Base-by-base conservation (phyloP, 2,329 filamentous ascomycete species). In the Nemania sp. region DNA sequence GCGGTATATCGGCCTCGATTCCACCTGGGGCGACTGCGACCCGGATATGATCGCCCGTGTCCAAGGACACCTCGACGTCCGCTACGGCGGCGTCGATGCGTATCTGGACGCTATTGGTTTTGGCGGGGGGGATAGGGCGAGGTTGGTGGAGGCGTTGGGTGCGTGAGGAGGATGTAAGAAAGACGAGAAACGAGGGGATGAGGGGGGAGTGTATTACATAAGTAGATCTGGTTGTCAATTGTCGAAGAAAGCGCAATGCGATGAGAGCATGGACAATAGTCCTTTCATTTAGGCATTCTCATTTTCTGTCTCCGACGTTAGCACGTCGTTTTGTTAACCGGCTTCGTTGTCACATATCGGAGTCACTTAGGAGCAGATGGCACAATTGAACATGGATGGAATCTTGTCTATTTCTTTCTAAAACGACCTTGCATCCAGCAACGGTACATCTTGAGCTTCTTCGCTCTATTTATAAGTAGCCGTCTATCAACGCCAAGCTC, bases 361-460 rank as follows among this genome's bases (percentile, higher is more conserved):
- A n/a, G n/a, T n/a, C n/a, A n/a, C n/a, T n/a, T n/a, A n/a, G n/a
- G 5, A 23, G 31, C 41, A 1, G 28, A 37, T n/a, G n/a, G n/a
- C n/a, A n/a, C n/a, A n/a, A 4, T 34, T n/a, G 37, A 26, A 15
- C 11, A 14, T 43, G 26, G 36, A 19, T 31, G 39, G 19, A 43
- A 58, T 44, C 17, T 54, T 54, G 52, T 73, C 68, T 77, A 80
- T 75, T 77, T 79, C 75, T 92, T 93, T 66, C 80, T 83, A 71
- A 94, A 95, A 3, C 85, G 83, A 24, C 89, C 90, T 72, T 95
- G 90, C 70, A 95, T 83, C 91, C 94, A 99, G 77, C 93, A 97
- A 57, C 94, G 85, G 73, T 97, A 97, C 94, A 99, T 99, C 75
- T 97, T 99, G 43, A 96, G 78, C 73, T 91, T 88, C 66, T 87